A percentile compares a stretch with the other conserved stretches of the same genome.
Conservation (phyloP, 2,329 filamentous ascomycete species). For the Hypoxylon sp. region DNA sequence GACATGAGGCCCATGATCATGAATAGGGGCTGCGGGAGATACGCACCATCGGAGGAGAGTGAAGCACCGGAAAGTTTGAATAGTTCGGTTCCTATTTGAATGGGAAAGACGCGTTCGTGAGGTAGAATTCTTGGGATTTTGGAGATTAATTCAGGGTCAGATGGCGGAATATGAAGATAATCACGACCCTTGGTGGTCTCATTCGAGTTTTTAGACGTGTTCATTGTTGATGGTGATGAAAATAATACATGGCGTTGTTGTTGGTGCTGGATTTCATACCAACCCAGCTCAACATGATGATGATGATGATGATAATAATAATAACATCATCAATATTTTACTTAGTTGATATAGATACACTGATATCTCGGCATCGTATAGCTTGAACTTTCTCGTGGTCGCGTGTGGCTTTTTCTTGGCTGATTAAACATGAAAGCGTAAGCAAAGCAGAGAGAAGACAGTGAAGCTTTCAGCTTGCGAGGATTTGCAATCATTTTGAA, state of each 20-base stretch:
- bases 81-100: slow-evolving; percentile 76
- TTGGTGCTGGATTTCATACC: slow-evolving; percentile 11
- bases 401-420: slow-evolving; percentile 1
- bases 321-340: too few species aligned
- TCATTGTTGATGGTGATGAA: slow-evolving; percentile 38
- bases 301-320: slow-evolving; percentile 18
- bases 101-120: slow-evolving; percentile 76
- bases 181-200: slow-evolving; percentile 43
- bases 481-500: slow-evolving; percentile 39
- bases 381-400: slow-evolving; percentile 1
- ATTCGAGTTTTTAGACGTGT: slow-evolving; percentile 41
- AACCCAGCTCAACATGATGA: too few species aligned
- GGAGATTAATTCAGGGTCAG: slow-evolving; percentile 49
- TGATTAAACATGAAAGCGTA: slow-evolving; percentile 8
- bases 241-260: slow-evolving; percentile 16
- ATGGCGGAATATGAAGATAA: slow-evolving; percentile 43
- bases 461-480: slow-evolving; percentile 20
- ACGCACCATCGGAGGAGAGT: slow-evolving; percentile 75
- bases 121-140: slow-evolving; percentile 68
- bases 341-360: too few species aligned
- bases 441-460: slow-evolving; percentile 31
- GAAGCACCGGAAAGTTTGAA: slow-evolving; percentile 79
- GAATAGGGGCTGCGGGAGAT: slow-evolving; percentile 4
- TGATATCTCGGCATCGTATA: slow-evolving; percentile 9
- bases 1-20: slow-evolving; percentile 21